Percentiles rank a stretch among this genome's conserved stretches.
Conservation (phyloP, 2,329 filamentous ascomycete species). For the Stemphylium beticola region DNA sequence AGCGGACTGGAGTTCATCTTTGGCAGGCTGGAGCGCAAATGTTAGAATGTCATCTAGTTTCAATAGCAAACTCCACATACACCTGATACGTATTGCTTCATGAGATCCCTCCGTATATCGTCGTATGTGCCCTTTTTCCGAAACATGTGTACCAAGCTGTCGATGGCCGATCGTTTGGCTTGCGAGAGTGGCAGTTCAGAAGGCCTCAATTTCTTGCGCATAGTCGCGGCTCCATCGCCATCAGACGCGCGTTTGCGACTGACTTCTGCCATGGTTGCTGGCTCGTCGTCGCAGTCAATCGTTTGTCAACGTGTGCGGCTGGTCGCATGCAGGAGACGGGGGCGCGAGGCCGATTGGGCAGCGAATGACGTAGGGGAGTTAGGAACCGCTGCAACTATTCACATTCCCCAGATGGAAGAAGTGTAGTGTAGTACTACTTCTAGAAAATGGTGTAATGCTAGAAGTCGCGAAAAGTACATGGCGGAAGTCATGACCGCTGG, state of each 20-base stretch:
- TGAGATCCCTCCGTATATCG: conserved; percentile 75
- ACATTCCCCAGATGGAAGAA: conserved; percentile 7
- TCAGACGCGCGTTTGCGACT: conserved; percentile 40
- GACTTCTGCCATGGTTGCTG: conserved; percentile 41
- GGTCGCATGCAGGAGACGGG: conserved; percentile 7
- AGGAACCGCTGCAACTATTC: not conserved
- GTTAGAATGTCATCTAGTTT: not conserved
- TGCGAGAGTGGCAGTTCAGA: conserved; percentile 77
- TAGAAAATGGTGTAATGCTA: conserved; percentile 1
- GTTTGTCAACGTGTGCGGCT: conserved; percentile 1
- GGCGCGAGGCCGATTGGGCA: not conserved
- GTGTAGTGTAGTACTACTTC: conserved; percentile 6
- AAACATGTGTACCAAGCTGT: conserved; percentile 77
- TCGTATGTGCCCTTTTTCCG: conserved; percentile 89
- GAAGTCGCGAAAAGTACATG: conserved; percentile 8
- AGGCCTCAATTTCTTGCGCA: conserved; percentile 69
- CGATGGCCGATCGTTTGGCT: conserved; percentile 74
- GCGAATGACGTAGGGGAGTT: conserved; percentile 7
- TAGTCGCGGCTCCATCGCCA: conserved; percentile 36
- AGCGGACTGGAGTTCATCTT: conserved; percentile 68
- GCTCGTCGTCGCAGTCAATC: conserved; percentile 5
- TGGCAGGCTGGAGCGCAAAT: conserved; percentile 64
- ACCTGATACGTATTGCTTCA: conserved; percentile 74
- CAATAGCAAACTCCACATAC: conserved; percentile 57
- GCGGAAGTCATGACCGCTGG: conserved; percentile 13